Evolutionary conservation across 805 yeast genomes (phyloP).

Genomic region (Komagataella ulmi): DNA sequence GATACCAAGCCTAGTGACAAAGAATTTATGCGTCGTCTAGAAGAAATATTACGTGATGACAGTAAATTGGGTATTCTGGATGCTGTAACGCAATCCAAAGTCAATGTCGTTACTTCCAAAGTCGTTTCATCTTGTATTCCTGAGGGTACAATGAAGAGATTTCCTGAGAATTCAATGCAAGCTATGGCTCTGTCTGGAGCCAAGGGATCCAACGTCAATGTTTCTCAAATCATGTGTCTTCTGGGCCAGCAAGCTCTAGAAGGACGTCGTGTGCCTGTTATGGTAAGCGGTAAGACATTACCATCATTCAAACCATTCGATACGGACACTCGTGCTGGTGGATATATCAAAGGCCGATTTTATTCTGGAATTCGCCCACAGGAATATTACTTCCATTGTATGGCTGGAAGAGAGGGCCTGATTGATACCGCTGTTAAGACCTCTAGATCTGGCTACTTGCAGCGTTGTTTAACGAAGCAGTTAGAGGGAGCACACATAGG

Average conservation of each 20-base stretch:
- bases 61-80: constrained; percentile 85
- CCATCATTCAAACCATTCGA: constrained; percentile 96
- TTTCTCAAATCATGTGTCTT: constrained; percentile 98
- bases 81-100: constrained; percentile 90
- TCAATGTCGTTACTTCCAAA: constrained; percentile 82
- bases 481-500: constrained; percentile 92
- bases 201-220: constrained; percentile 96
- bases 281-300: constrained; percentile 95
- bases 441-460: constrained; percentile 94
- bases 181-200: constrained; percentile 99
- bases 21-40: constrained; percentile 78
- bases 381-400: constrained; percentile 98
- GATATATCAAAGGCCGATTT: constrained; percentile 92
- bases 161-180: constrained; percentile 96
- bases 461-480: constrained; percentile 96
- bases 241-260: constrained; percentile 98
- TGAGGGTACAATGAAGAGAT: constrained; percentile 86
- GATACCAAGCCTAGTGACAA: constrained; percentile 22
- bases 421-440: constrained; percentile 99
- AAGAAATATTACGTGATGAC: constrained; percentile 91
- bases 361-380: constrained; percentile 97
- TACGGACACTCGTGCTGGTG: constrained; percentile 97
- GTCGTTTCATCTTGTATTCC: constrained; percentile 94
- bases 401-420: constrained; percentile 99
- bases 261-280: constrained; percentile 98